Percentiles rank a stretch among this genome's conserved stretches.
Conservation (phyloP, 768 basidiomycete species). For the Macrolepiota albuminosa region DNA sequence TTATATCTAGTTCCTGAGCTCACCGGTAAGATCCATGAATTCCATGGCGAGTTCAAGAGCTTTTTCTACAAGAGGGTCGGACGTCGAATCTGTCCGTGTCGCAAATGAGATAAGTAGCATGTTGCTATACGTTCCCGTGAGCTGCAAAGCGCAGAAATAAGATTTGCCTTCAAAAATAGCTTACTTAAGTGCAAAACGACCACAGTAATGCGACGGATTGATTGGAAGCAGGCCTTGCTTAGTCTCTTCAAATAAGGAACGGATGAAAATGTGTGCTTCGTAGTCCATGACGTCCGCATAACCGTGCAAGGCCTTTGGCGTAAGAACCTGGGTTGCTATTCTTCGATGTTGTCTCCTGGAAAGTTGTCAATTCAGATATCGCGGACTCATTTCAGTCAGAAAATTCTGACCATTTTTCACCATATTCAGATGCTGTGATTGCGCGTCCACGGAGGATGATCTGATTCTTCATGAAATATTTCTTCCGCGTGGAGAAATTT, state of each 20-base stretch:
- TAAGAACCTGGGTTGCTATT: conserved; percentile 30
- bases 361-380: not conserved
- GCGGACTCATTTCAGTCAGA: not conserved
- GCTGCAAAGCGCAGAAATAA: not conserved
- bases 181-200: conserved; percentile 27
- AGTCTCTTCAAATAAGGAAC: conserved; percentile 27
- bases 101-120: conserved; percentile 40
- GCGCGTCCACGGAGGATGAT: conserved; percentile 27
- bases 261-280: conserved; percentile 34
- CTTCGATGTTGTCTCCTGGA: conserved; percentile 36
- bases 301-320: conserved; percentile 26
- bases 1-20: not conserved
- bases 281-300: conserved; percentile 32
- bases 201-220: conserved; percentile 32
- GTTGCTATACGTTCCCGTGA: conserved; percentile 25
- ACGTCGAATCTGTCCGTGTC: conserved; percentile 32
- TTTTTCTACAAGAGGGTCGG: conserved; percentile 29
- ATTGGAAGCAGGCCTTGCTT: conserved; percentile 26
- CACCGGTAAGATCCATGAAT: conserved; percentile 33
- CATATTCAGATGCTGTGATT: conserved; percentile 28
- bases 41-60: conserved; percentile 34
- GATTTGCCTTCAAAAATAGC: not conserved
- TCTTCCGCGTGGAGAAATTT: conserved; percentile 28
- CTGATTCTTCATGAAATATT: conserved; percentile 32
- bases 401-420: conserved; percentile 24